Conservation (phyloP, 306 rosid genomes). For the Dryas octopetala region DNA sequence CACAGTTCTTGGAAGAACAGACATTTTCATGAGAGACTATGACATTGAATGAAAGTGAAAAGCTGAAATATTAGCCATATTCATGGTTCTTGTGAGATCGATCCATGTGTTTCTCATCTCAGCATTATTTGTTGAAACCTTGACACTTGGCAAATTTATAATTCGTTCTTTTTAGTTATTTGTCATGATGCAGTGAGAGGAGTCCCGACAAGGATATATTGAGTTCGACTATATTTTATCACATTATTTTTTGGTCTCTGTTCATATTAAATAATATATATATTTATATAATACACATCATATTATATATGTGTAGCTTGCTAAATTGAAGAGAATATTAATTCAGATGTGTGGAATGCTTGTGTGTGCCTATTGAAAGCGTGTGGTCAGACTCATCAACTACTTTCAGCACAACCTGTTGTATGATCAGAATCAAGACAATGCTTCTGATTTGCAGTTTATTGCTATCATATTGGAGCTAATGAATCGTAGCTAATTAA, state of each 20-base stretch:
- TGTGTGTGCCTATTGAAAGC: too few species aligned
- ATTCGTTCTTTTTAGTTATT: not conserved
- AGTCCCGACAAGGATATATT: not conserved
- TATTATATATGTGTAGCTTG: too few species aligned
- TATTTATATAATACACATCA: too few species aligned
- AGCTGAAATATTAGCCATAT: not conserved
- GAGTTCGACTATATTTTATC: not conserved
- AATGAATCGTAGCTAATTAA: too few species aligned
- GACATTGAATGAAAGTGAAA: not conserved
- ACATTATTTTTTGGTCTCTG: not conserved
- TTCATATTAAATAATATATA: too few species aligned
- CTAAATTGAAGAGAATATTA: too few species aligned
- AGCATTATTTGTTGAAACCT: not conserved
- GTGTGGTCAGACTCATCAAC: too few species aligned
- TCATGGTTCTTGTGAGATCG: not conserved
- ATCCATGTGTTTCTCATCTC: not conserved
- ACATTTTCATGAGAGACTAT: not conserved
- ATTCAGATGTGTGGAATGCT: too few species aligned
- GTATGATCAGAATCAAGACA: too few species aligned
- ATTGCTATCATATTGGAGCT: too few species aligned
- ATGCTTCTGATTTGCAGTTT: too few species aligned
- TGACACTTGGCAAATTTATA: slow-evolving; percentile 1
- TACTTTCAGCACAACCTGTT: too few species aligned
- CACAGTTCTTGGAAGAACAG: not conserved
- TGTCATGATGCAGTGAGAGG: not conserved